These are phyloP conservation scores for Saururus chinensis DNA, from an alignment of 164 flowering plant genomes.

Conservation along the genomic window DNA sequence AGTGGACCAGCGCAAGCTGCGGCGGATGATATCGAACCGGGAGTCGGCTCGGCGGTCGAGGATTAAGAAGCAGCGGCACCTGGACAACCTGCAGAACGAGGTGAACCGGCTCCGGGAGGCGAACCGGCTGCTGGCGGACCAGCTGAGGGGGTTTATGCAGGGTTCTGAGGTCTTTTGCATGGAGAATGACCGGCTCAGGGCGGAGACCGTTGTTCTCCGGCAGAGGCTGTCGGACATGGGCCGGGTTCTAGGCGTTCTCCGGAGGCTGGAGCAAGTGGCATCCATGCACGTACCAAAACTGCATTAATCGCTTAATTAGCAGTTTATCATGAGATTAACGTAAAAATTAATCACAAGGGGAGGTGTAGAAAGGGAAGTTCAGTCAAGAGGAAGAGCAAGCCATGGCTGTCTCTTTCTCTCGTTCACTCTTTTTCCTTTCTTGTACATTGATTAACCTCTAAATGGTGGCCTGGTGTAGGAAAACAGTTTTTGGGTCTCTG, in stretches of 20 bases:
- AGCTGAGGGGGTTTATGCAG: background rate
- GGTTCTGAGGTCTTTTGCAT: background rate
- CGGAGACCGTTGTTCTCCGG: background rate
- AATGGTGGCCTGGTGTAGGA: slow-evolving; percentile 1
- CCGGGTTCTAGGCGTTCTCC: background rate
- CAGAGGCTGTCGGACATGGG: background rate
- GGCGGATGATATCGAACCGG: slow-evolving; percentile 18
- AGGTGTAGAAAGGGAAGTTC: background rate
- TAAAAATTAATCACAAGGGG: background rate
- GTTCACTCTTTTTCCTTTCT: no score
- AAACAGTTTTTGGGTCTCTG: background rate
- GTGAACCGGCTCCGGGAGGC: slow-evolving; percentile 37
- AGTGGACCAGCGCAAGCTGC: slow-evolving; percentile 58
- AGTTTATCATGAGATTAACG: background rate
- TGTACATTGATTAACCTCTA: slow-evolving; percentile 1
- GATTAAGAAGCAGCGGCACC: slow-evolving; percentile 41
- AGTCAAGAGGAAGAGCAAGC: background rate
- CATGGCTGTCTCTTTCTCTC: background rate
- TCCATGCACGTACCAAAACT: no score
- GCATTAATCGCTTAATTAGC: background rate
- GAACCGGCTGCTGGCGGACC: slow-evolving; percentile 25
- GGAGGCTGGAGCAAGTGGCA: no score
- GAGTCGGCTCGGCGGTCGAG: slow-evolving; percentile 64
- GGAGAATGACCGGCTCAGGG: background rate
- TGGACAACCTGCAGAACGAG: slow-evolving; percentile 38